Percentiles rank a stretch among this genome's conserved stretches.
phyloP scores from a whole-genome alignment of 441 rosid species.

The Eutrema salsugineum region DNA sequence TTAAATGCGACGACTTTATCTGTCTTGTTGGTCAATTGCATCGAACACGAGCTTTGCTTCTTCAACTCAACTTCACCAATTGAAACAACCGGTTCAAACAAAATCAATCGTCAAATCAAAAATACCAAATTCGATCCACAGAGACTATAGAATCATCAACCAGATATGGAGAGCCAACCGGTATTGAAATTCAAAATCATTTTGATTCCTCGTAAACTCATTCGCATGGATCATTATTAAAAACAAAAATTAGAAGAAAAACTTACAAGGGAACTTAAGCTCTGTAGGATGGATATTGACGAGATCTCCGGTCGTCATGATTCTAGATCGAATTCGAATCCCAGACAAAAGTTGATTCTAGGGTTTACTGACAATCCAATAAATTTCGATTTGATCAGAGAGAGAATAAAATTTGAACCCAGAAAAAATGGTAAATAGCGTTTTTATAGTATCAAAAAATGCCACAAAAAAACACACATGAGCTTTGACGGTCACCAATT shows the following conservation, averaged over 20 bases:
- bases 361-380: conserved; percentile 3
- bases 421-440: no score
- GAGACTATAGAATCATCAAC: no score
- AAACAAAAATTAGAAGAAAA: not conserved
- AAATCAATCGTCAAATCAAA: not conserved
- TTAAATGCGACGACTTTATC: conserved; percentile 66
- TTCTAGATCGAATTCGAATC: not conserved
- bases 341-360: not conserved
- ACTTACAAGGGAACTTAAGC: conserved; percentile 79
- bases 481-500: not conserved
- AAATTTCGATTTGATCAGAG: not conserved
- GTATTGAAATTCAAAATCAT: not conserved
- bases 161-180: not conserved
- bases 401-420: not conserved
- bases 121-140: not conserved
- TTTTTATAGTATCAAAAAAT: no score
- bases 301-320: conserved; percentile 61
- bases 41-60: conserved; percentile 74
- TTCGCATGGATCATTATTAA: no score
- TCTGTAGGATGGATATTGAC: conserved; percentile 63
- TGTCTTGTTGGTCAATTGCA: conserved; percentile 68
- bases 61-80: conserved; percentile 68
- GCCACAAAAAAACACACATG: no score
- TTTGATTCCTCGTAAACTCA: no score
- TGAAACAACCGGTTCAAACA: conserved; percentile 2